A percentile compares a stretch with the other conserved stretches of the same genome.
phyloP scores from a whole-genome alignment of 805 yeast species.

The Blastobotrys robertii region DNA sequence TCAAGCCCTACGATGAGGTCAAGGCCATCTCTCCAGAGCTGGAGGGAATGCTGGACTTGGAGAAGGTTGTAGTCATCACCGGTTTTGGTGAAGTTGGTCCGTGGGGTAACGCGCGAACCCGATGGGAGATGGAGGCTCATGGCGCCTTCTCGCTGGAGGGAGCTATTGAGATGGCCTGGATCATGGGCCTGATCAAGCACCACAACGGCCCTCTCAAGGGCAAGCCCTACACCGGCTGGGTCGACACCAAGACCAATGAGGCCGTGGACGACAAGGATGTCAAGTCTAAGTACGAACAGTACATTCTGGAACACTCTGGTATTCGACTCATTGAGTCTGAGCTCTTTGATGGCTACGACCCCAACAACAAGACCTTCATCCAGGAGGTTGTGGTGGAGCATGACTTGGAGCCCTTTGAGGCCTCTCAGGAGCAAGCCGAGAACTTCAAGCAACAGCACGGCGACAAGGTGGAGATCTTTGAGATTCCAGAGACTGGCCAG shows the following conservation, averaged over 20 bases:
- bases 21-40: slow-evolving; percentile 55
- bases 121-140: slow-evolving; percentile 98
- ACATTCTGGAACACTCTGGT: slow-evolving; percentile 89
- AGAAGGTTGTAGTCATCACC: slow-evolving; percentile 85
- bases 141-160: slow-evolving; percentile 97
- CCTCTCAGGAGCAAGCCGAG: slow-evolving; percentile 90
- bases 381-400: slow-evolving; percentile 97
- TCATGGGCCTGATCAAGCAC: slow-evolving; percentile 95
- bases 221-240: slow-evolving; percentile 88
- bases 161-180: slow-evolving; percentile 99
- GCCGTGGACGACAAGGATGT: slow-evolving; percentile 94
- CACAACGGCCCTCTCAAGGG: slow-evolving; percentile 86
- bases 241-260: slow-evolving; percentile 82
- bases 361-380: slow-evolving; percentile 81
- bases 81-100: slow-evolving; percentile 99
- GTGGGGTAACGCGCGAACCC: slow-evolving; percentile 98
- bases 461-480: slow-evolving; percentile 85
- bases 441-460: slow-evolving; percentile 93
- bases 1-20: slow-evolving; percentile 68
- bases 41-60: slow-evolving; percentile 87
- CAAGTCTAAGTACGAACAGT: slow-evolving; percentile 82
- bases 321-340: slow-evolving; percentile 95
- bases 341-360: slow-evolving; percentile 87
- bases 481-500: slow-evolving; percentile 82
- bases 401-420: slow-evolving; percentile 91